phyloP scores from a whole-genome alignment of 805 yeast species.

The Ogataea dorogensis region DNA sequence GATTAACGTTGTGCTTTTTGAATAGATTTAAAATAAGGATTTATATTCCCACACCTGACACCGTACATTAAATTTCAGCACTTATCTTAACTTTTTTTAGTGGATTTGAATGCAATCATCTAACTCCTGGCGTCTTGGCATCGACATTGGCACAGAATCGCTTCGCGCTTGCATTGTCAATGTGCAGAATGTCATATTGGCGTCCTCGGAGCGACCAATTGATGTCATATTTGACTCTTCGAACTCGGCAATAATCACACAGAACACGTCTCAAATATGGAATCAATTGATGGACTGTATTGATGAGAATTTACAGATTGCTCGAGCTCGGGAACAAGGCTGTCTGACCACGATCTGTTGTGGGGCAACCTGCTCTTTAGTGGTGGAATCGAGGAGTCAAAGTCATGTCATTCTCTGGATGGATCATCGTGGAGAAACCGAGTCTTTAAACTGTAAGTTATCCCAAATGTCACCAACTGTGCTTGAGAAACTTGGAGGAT shows the following conservation, averaged over 20 bases:
- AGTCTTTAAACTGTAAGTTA: slow-evolving; percentile 36
- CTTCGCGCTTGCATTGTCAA: slow-evolving; percentile 11
- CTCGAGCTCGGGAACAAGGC: slow-evolving; percentile 4
- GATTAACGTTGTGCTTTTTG: not conserved
- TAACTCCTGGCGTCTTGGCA: slow-evolving; percentile 16
- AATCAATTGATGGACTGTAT: slow-evolving; percentile 8
- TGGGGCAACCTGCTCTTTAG: slow-evolving; percentile 62
- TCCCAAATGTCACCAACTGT: slow-evolving; percentile 7
- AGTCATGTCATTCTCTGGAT: slow-evolving; percentile 52
- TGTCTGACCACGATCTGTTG: slow-evolving; percentile 36
- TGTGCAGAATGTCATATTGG: slow-evolving; percentile 3
- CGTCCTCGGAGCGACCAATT: slow-evolving; percentile 11
- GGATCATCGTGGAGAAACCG: slow-evolving; percentile 46
- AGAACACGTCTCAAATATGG: slow-evolving; percentile 17
- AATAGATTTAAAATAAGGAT: no score
- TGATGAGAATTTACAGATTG: slow-evolving; percentile 3
- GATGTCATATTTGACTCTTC: slow-evolving; percentile 1
- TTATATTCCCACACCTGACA: slow-evolving; percentile 7
- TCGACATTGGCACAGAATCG: slow-evolving; percentile 21
- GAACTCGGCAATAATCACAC: slow-evolving; percentile 13
- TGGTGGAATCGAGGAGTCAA: slow-evolving; percentile 33
- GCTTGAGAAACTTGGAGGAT: slow-evolving; percentile 14
- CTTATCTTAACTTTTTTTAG: not conserved
- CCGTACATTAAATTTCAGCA: slow-evolving; percentile 2
- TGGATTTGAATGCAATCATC: not conserved